Base-by-base conservation (phyloP, 768 basidiomycete species). In the Leccinum disarticulatum region DNA sequence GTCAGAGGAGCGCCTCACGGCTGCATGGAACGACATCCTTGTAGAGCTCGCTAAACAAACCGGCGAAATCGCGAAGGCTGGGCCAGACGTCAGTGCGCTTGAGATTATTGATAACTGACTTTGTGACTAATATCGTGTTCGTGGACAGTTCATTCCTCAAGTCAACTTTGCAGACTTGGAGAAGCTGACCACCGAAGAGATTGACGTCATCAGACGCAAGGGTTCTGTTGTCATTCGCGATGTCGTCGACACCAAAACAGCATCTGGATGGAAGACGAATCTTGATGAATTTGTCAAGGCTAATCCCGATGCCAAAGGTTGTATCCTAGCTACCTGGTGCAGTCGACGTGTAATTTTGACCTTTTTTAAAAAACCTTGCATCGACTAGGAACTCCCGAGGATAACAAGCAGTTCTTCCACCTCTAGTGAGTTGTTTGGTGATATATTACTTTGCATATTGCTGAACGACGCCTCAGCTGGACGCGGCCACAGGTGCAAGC, bases 401-500 rank as follows among this genome's bases (percentile, higher is more conserved):
- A 79, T n/a, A 74, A 90, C 64, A 88, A 86, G 54, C 88, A 90
- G 64, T 88, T 91, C 73, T 90, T 87, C 73, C 75, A 84, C 66
- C 81, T 90, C 52, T 90, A 89, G 88, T 87, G 64, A 55, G 83
- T 77, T 3, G 2, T 8, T 54, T 46, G 38, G 14, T 11, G 0
- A 27, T 43, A 6, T 10, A 10, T 27, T 4, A 22, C 2, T 2
- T 11, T 25, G 43, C 54, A 46, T 56, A 35, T 35, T 55, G 31
- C 43, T 38, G 19, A 56, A 30, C 14, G 6, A 8, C 1, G 6
- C 28, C 60, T 27, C 35, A 81, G 80, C 69, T 82, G 80, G 80
- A 77, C 80, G 11, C 73, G 68, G 36, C 68, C 84, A 9, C 87
- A 89, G 68, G 83, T 90, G n/a, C 78, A 82, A 67, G 89, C 88